A percentile compares a stretch with the other conserved stretches of the same genome.
These are phyloP conservation scores for Alternaria incomplexa DNA, from an alignment of 2,329 filamentous ascomycete genomes.

Conservation along the genomic window DNA sequence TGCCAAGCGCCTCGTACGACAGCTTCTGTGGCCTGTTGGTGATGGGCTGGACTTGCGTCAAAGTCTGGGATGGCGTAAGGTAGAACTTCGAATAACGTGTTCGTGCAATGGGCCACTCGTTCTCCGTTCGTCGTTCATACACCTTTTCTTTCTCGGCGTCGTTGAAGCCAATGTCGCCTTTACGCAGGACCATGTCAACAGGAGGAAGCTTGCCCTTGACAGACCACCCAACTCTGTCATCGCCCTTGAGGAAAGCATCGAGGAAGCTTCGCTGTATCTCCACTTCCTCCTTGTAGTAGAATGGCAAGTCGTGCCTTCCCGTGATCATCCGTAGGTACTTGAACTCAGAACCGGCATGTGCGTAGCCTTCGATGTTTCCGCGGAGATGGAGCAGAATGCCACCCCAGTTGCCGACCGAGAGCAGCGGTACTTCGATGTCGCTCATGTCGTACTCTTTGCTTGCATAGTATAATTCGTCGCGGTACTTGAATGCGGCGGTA, in stretches of 20 bases:
- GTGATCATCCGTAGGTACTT: constrained; percentile 75
- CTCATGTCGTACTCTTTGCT: constrained; percentile 69
- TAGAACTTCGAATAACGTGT: constrained; percentile 69
- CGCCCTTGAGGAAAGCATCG: constrained; percentile 72
- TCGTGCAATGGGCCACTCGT: constrained; percentile 70
- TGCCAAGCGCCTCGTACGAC: constrained; percentile 66
- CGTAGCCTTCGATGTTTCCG: constrained; percentile 71
- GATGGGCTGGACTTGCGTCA: constrained; percentile 47
- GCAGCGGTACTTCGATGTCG: constrained; percentile 71
- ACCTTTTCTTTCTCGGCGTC: constrained; percentile 64
- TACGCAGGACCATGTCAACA: constrained; percentile 67
- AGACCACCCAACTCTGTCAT: constrained; percentile 68
- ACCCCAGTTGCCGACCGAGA: constrained; percentile 74
- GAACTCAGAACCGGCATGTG: constrained; percentile 66
- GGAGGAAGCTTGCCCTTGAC: constrained; percentile 63
- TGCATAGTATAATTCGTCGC: constrained; percentile 69
- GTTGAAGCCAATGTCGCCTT: constrained; percentile 72
- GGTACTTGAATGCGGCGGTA: constrained; percentile 57
- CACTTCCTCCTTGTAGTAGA: constrained; percentile 73
- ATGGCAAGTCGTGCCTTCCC: constrained; percentile 73
- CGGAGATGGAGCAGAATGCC: constrained; percentile 72
- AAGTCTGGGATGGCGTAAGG: constrained; percentile 57
- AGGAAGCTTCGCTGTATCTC: constrained; percentile 71
- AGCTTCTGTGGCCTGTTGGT: constrained; percentile 50
- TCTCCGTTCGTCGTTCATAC: constrained; percentile 63